Conservation (phyloP, 1,139 yeast genomes). For the Maudiozyma humilis region DNA sequence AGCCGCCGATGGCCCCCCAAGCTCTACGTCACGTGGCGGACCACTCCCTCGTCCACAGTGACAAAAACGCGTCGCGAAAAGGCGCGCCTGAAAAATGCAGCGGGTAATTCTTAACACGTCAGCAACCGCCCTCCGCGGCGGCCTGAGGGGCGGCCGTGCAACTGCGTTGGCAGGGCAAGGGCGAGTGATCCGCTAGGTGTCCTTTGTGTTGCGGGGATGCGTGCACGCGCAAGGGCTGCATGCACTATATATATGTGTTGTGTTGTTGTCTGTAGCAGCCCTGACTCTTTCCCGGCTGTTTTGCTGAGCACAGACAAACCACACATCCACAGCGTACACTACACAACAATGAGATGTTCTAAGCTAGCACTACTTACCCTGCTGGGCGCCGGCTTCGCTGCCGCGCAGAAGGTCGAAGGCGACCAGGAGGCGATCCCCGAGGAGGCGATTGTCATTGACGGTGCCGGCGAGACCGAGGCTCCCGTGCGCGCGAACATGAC, state of each 20-base stretch:
- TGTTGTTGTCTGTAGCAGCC: too few relatives aligned
- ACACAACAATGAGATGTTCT: slow-evolving; percentile 4
- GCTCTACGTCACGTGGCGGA: too few relatives aligned
- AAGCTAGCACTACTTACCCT: slow-evolving; percentile 4
- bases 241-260: too few relatives aligned
- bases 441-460: background rate
- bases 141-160: background rate
- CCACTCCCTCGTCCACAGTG: too few relatives aligned
- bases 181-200: background rate
- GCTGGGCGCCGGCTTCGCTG: slow-evolving; percentile 3
- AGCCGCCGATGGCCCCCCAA: too few relatives aligned
- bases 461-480: background rate
- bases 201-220: background rate
- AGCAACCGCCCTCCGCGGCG: background rate
- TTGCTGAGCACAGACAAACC: background rate
- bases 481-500: slow-evolving; percentile 31
- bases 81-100: background rate
- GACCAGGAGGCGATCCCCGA: background rate
- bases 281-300: background rate
- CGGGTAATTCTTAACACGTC: background rate
- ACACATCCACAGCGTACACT: background rate
- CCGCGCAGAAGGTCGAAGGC: slow-evolving; percentile 3
- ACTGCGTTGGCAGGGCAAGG: too few relatives aligned
- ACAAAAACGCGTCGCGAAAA: too few relatives aligned
- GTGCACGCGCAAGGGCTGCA: too few relatives aligned